Percentiles rank a stretch among this genome's conserved stretches.
These are phyloP conservation scores for Globomyces pollinis-pini DNA, from an alignment of 192 early-diverging fungal genomes.

Conservation along the genomic window DNA sequence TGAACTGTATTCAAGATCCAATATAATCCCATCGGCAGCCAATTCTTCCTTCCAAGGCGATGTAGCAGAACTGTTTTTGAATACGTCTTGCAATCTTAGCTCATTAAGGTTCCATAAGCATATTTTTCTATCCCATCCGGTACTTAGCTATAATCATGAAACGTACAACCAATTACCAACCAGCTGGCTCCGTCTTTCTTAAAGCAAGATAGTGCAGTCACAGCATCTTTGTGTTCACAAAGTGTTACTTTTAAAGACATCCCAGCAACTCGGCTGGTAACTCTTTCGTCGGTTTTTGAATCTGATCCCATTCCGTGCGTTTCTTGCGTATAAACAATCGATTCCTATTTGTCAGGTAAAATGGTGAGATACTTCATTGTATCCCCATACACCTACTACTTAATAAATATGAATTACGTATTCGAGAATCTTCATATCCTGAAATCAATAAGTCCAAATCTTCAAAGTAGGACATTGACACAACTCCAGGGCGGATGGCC, in stretches of 20 bases:
- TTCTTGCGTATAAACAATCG: slow-evolving; percentile 25
- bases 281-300: slow-evolving; percentile 21
- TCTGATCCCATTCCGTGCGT: slow-evolving; percentile 16
- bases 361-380: too few relatives aligned
- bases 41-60: slow-evolving; percentile 42
- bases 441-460: slow-evolving; percentile 44
- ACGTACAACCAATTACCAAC: slow-evolving; percentile 41
- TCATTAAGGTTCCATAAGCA: slow-evolving; percentile 42
- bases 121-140: slow-evolving; percentile 52
- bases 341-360: too few relatives aligned
- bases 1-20: slow-evolving; percentile 40
- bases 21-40: slow-evolving; percentile 51
- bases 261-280: slow-evolving; percentile 47
- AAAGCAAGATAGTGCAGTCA: slow-evolving; percentile 42
- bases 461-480: slow-evolving; percentile 44
- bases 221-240: slow-evolving; percentile 42
- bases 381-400: slow-evolving; percentile 56
- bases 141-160: slow-evolving; percentile 20
- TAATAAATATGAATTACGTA: too few relatives aligned
- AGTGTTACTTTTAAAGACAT: slow-evolving; percentile 45
- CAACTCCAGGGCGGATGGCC: slow-evolving; percentile 27
- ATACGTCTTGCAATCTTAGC: slow-evolving; percentile 34
- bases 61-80: slow-evolving; percentile 17
- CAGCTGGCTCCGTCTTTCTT: slow-evolving; percentile 35
- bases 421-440: slow-evolving; percentile 47